phyloP scores from a whole-genome alignment of 2,329 filamentous ascomycete species.

The Colletotrichum simmondsii region DNA sequence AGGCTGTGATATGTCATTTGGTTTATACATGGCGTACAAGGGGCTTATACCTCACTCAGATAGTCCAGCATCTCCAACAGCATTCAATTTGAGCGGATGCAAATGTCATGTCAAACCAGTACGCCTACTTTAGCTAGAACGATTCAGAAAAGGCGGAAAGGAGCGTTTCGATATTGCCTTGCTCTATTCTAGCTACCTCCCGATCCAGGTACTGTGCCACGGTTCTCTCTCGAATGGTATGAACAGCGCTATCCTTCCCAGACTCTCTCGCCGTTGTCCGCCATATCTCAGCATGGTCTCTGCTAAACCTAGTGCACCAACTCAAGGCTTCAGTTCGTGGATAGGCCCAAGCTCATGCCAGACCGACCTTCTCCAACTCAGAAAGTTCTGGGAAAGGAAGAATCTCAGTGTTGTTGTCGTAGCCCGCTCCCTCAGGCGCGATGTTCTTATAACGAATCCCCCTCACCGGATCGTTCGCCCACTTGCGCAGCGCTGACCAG shows the following conservation, averaged over 20 bases:
- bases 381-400: constrained; percentile 17
- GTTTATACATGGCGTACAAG: too few relatives aligned
- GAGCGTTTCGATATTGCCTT: too few relatives aligned
- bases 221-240: background rate
- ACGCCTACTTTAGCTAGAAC: too few relatives aligned
- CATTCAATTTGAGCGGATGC: too few relatives aligned
- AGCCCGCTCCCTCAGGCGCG: constrained; percentile 2
- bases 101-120: too few relatives aligned
- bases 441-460: constrained; percentile 17
- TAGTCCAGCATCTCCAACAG: too few relatives aligned
- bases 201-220: too few relatives aligned
- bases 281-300: background rate
- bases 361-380: constrained; percentile 2
- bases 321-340: background rate
- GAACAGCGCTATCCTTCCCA: background rate
- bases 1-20: too few relatives aligned
- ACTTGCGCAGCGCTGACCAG: constrained; percentile 13
- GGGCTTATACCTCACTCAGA: too few relatives aligned
- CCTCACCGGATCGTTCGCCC: constrained; percentile 20
- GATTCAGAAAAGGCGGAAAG: too few relatives aligned
- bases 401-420: constrained; percentile 22
- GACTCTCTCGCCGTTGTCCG: background rate
- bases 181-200: too few relatives aligned
- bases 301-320: background rate
- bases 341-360: background rate